Evolutionary conservation across 495 filamentous ascomycete species (phyloP).

Genomic region (Aspergillus diversus): DNA sequence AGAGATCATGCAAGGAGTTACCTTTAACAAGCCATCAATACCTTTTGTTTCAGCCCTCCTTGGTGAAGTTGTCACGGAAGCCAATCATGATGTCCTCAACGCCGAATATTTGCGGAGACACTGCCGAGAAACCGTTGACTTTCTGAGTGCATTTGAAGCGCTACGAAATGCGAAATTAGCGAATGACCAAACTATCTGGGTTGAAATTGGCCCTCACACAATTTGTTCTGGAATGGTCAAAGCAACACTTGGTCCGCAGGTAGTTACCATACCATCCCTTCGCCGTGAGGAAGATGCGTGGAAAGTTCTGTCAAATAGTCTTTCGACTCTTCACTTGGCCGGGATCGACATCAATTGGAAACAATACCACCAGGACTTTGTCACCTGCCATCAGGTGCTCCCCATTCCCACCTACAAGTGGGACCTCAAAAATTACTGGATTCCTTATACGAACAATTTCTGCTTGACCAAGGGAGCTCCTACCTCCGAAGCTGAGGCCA

Average conservation of each 20-base stretch:
- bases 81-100: slow-evolving; percentile 53
- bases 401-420: slow-evolving; percentile 75
- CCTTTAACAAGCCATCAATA: slow-evolving; percentile 62
- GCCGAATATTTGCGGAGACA: slow-evolving; percentile 66
- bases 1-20: slow-evolving; percentile 55
- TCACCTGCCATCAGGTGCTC: slow-evolving; percentile 60
- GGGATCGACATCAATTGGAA: slow-evolving; percentile 76
- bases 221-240: slow-evolving; percentile 73
- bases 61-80: slow-evolving; percentile 58
- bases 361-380: slow-evolving; percentile 77
- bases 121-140: slow-evolving; percentile 73
- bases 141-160: slow-evolving; percentile 64
- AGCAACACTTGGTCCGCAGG: slow-evolving; percentile 61
- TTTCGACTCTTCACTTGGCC: slow-evolving; percentile 63
- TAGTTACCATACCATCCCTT: slow-evolving; percentile 62
- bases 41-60: slow-evolving; percentile 73
- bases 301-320: slow-evolving; percentile 62
- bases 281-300: slow-evolving; percentile 61
- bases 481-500: slow-evolving; percentile 28
- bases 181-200: slow-evolving; percentile 49
- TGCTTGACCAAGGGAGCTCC: slow-evolving; percentile 50
- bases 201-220: slow-evolving; percentile 73
- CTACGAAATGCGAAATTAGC: slow-evolving; percentile 51
- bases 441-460: slow-evolving; percentile 69
- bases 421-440: slow-evolving; percentile 84